Evolutionary conservation across 169 alveolate species (phyloP).

Genomic region (Plasmodium gallinaceum): DNA sequence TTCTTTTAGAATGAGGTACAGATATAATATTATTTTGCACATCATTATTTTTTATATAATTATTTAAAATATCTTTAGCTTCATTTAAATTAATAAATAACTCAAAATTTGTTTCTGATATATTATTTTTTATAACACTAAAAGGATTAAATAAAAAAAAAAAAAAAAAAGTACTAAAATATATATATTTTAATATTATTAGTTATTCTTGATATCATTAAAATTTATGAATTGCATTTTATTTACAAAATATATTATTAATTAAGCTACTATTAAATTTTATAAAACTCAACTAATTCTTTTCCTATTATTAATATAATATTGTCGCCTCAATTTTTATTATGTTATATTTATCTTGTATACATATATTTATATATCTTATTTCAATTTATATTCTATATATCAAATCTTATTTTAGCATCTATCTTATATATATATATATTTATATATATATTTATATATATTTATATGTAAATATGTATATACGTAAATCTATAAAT

Average conservation of each 20-base stretch:
- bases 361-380: neutral
- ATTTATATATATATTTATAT: neutral
- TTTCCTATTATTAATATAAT: neutral
- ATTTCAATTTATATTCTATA: neutral
- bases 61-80: conserved; percentile 44
- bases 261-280: too few species aligned
- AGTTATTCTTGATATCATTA: neutral
- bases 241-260: neutral
- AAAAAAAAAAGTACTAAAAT: neutral
- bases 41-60: conserved; percentile 30
- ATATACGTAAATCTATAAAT: neutral
- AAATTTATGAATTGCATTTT: neutral
- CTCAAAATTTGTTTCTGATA: conserved; percentile 51
- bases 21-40: conserved; percentile 38
- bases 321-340: too few species aligned
- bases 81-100: conserved; percentile 47
- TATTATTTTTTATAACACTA: conserved; percentile 41
- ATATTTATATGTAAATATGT: neutral
- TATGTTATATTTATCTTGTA: too few species aligned
- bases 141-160: neutral
- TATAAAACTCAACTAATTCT: conserved; percentile 1
- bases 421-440: neutral
- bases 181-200: neutral
- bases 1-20: conserved; percentile 64
- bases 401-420: neutral